These are phyloP conservation scores for Starmerella sp. DNA, from an alignment of 805 yeast species.

Conservation along the genomic window DNA sequence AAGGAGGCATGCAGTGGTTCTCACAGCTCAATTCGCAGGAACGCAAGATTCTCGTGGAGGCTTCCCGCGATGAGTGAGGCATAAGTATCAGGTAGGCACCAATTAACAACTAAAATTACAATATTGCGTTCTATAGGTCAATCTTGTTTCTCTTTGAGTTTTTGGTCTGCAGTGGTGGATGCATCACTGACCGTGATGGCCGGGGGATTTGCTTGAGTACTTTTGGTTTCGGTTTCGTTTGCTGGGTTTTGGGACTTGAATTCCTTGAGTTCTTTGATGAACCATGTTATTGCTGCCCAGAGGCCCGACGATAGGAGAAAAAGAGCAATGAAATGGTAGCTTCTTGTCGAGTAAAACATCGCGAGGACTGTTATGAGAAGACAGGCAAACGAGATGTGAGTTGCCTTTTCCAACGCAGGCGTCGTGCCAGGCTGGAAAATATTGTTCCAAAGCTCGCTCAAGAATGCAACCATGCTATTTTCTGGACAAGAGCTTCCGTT, in stretches of 20 bases:
- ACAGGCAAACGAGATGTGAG: conserved; percentile 68
- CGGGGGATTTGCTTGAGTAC: background rate
- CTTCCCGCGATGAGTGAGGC: background rate
- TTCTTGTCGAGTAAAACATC: conserved; percentile 49
- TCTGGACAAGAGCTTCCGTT: background rate
- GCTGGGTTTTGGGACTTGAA: background rate
- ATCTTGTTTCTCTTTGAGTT: background rate
- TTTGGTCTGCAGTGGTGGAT: background rate
- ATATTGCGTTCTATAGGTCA: background rate
- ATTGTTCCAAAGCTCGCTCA: conserved; percentile 75
- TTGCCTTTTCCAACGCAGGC: conserved; percentile 79
- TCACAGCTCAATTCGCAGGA: conserved; percentile 16
- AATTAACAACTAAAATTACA: background rate
- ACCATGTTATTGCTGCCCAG: conserved; percentile 84
- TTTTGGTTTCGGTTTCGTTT: background rate
- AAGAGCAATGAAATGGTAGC: conserved; percentile 53
- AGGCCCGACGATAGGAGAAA: conserved; percentile 48
- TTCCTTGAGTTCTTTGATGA: conserved; percentile 43
- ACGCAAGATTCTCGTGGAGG: conserved; percentile 11
- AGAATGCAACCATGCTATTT: conserved; percentile 21
- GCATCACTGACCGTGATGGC: too few species aligned
- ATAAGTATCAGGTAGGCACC: background rate
- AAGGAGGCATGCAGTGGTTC: conserved; percentile 16
- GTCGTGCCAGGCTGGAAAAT: conserved; percentile 87
- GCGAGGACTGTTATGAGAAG: conserved; percentile 45